Base-by-base conservation (phyloP, 306 rosid genomes). In the Arachis stenosperma region DNA sequence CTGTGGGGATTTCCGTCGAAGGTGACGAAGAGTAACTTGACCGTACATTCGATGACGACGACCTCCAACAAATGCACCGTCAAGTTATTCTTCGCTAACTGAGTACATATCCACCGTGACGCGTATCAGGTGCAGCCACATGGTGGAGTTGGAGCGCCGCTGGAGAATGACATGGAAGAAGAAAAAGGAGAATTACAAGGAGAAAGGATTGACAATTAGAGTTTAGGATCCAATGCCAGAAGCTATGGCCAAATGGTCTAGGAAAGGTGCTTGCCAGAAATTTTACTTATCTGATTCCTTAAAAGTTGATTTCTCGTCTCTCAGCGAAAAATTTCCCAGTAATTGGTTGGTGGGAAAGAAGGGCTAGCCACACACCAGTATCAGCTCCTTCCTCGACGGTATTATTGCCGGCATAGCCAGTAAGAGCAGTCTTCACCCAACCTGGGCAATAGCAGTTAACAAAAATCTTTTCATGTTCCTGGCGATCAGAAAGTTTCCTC, bases 341-440 rank as follows among this genome's bases (percentile, higher is more conserved):
- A 41, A 84, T 30, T 60, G 90, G 79, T 74, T 84, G 92, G 46
- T 89, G 97, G 9, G 88, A 87, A 52, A 86, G 87, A 73, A 93
- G 86, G 82, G 96, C 86, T 80, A 93, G 97, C 98, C 98, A 90
- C 2, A 90, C 97, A 15, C 82, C 98, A 78, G 94, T 89, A 84
- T 93, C 98, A 69, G 98, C 98, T 50, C 97, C 98, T 74, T 89
- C 98, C 80, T 93, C 96, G 1, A 84, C 92, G 61, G 90, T 80
- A 55, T 89, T 83, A 72, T 87, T 90, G 77, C 98, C 98, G 59
- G 93, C 93, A 84, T 60, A 90, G 61, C 97, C 93, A 2, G 98
- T 93, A 76, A 93, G 85, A 61, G 96, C 90, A 33, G 98, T 93
- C 84, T 93, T 93, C 70, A 87, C 97, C 78, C 78, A 79, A 73